Percentiles rank a stretch among this genome's conserved stretches.
These are phyloP conservation scores for Graphium sp. DNA, from an alignment of 2,329 filamentous ascomycete genomes.

Conservation along the genomic window DNA sequence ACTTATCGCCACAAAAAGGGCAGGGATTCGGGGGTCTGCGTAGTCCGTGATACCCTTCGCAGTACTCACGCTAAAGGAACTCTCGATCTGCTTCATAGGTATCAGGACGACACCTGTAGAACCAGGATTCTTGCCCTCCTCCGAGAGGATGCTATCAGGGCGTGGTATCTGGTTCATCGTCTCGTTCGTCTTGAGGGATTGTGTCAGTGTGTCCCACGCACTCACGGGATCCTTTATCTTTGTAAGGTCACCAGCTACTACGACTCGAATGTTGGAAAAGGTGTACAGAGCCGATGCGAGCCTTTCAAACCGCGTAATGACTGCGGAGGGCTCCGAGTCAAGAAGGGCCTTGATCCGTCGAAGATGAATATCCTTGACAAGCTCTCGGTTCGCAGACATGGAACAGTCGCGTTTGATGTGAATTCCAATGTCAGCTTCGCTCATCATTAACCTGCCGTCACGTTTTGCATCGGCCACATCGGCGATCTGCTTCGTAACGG, in stretches of 20 bases:
- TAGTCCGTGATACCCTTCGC: slow-evolving; percentile 60
- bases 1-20: slow-evolving; percentile 72
- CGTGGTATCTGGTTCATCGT: slow-evolving; percentile 53
- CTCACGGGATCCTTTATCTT: slow-evolving; percentile 61
- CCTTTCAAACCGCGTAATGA: slow-evolving; percentile 62
- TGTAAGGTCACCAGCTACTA: slow-evolving; percentile 66
- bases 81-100: slow-evolving; percentile 84
- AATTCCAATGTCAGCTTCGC: slow-evolving; percentile 56
- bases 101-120: slow-evolving; percentile 60
- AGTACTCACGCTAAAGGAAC: slow-evolving; percentile 69
- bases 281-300: slow-evolving; percentile 63
- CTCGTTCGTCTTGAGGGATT: slow-evolving; percentile 24
- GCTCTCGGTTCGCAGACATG: slow-evolving; percentile 58
- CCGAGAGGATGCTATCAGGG: slow-evolving; percentile 53
- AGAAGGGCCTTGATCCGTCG: slow-evolving; percentile 72
- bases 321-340: slow-evolving; percentile 54
- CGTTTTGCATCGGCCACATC: slow-evolving; percentile 89
- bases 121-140: slow-evolving; percentile 60
- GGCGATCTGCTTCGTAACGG: slow-evolving; percentile 65
- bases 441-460: slow-evolving; percentile 54
- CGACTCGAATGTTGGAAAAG: slow-evolving; percentile 69
- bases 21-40: slow-evolving; percentile 60
- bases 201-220: slow-evolving; percentile 54
- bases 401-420: slow-evolving; percentile 66
- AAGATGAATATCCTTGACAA: slow-evolving; percentile 78